Base-by-base conservation (phyloP, 2,329 filamentous ascomycete species). In the Aspergillus aculeatinus region DNA sequence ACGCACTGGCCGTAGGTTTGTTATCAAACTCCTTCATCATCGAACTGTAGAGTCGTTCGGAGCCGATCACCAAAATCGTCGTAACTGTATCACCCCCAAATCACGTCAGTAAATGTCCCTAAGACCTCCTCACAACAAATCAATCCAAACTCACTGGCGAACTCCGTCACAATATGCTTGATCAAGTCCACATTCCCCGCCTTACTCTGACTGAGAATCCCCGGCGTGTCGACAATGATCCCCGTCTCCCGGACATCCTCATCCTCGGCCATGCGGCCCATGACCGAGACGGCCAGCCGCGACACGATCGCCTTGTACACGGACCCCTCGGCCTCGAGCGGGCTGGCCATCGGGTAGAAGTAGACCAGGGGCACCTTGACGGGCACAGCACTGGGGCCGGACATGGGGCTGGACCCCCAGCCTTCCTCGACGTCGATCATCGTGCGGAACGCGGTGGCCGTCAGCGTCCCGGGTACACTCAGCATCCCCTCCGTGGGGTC, bases 291-390 rank as follows among this genome's bases (percentile, higher is more conserved):
- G 0, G 92, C 92, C 72, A 98, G 81, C 63, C 89, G 85, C 50
- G 89, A 90, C 25, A 91, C 80, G 62, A 97, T 79, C 12, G 88
- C 84, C 70, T 87, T 89, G 79, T 90, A 98, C 48, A 94, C 78
- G 35, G 81, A 83, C 0, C 85, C 82, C 62, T 92, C 89, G 53
- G 92, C 89, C 67, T 92, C 88, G 0, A 79, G 65, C 21, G 91
- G 85, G 63, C 82, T 87, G 55, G 85, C 82, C 63, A 89, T 81
- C 16, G 95, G 94, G 74, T 91, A 96, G 76, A 92, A 91, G 73
- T 96, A 96, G 29, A 94, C 92, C 57, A 99, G 79, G 5, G 95
- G 95, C 68, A 96, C 82, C 80, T 97, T 98, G 55, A 96, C 91
- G 0, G 94, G 93, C 19, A 96, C 87, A 0, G 88, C 85, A 67